phyloP scores from a whole-genome alignment of 345 rosid species.

The Dipteronia sinensis region DNA sequence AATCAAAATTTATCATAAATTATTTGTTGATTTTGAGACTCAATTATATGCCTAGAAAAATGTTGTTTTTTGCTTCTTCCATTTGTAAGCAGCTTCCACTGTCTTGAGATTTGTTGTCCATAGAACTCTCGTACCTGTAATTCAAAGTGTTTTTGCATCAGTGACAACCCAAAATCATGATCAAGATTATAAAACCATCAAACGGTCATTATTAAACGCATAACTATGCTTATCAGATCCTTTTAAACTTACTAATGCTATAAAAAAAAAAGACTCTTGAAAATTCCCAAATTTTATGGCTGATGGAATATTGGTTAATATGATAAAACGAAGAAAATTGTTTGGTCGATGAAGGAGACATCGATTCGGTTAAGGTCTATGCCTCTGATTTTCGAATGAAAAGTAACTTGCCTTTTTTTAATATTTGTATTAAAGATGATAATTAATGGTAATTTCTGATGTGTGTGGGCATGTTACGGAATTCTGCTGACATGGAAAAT shows the following conservation, averaged over 20 bases:
- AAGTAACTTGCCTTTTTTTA: too few relatives aligned
- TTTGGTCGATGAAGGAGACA: too few relatives aligned
- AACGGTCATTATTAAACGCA: neutral
- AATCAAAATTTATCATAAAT: too few relatives aligned
- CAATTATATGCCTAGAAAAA: too few relatives aligned
- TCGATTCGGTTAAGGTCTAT: too few relatives aligned
- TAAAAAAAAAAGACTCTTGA: neutral
- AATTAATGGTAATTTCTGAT: too few relatives aligned
- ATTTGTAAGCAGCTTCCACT: conserved; percentile 76
- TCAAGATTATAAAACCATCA: neutral
- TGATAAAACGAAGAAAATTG: too few relatives aligned
- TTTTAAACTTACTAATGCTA: neutral
- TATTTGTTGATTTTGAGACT: too few relatives aligned
- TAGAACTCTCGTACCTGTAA: conserved; percentile 69
- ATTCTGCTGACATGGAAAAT: too few relatives aligned
- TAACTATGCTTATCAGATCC: neutral
- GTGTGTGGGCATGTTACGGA: neutral
- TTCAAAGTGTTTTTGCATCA: neutral
- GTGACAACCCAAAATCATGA: neutral
- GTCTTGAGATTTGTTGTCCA: conserved; percentile 65
- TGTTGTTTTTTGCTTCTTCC: conserved; percentile 67
- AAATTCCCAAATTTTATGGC: neutral
- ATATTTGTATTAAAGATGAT: too few relatives aligned
- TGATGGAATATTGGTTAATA: too few relatives aligned
- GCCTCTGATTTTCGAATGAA: too few relatives aligned